Conservation (phyloP, 2,329 filamentous ascomycete genomes). For the Monosporascus sp. region DNA sequence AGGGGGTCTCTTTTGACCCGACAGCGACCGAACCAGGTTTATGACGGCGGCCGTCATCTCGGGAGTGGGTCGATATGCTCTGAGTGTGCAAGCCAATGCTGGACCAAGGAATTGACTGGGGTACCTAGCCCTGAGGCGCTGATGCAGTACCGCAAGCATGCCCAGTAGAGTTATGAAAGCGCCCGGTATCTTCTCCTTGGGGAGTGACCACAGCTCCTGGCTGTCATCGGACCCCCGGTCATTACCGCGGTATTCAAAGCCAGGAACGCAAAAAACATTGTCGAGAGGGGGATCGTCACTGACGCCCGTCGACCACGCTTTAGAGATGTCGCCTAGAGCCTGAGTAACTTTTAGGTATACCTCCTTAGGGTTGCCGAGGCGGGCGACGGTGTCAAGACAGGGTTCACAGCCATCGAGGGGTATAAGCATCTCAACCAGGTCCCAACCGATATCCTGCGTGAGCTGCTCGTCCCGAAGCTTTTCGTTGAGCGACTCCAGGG, state of each 20-base stretch:
- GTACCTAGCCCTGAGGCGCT: conserved; percentile 68
- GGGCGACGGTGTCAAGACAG: conserved; percentile 69
- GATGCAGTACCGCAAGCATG: conserved; percentile 68
- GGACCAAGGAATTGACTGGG: conserved; percentile 75
- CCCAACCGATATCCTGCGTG: conserved; percentile 77
- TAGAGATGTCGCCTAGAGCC: conserved; percentile 55
- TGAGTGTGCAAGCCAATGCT: conserved; percentile 66
- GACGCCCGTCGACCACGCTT: conserved; percentile 27
- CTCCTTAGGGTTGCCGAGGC: conserved; percentile 74
- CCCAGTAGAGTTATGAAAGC: conserved; percentile 66
- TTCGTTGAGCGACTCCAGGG: conserved; percentile 62
- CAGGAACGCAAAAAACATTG: conserved; percentile 31
- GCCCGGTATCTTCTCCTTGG: conserved; percentile 21
- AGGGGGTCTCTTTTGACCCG: conserved; percentile 60
- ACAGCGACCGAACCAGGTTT: conserved; percentile 64
- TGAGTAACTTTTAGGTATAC: conserved; percentile 78
- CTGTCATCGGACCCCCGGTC: conserved; percentile 16
- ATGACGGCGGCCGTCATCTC: conserved; percentile 67
- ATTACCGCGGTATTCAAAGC: conserved; percentile 12
- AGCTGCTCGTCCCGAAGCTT: conserved; percentile 63
- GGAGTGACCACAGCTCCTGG: conserved; percentile 10
- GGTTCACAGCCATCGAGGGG: conserved; percentile 61
- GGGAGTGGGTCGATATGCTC: conserved; percentile 58
- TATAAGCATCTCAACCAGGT: conserved; percentile 71
- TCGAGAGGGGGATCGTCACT: conserved; percentile 36